Percentiles rank a stretch among this genome's conserved stretches.
Evolutionary conservation across 805 yeast species (phyloP).

Genomic region (Candida easanensis): DNA sequence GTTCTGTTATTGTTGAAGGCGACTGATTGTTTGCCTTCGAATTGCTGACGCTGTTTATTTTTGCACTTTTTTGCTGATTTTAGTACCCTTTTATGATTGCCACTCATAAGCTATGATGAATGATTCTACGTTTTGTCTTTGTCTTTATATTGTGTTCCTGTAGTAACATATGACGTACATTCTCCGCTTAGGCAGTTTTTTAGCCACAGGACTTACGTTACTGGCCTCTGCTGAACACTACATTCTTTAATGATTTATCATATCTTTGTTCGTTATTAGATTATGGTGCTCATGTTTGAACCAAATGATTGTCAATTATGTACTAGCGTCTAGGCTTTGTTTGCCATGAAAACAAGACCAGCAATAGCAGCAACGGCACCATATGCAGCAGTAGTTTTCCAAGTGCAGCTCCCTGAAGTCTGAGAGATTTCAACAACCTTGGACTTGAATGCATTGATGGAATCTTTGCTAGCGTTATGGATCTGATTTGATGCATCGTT

Average conservation of each 20-base stretch:
- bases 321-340: slow-evolving; percentile 6
- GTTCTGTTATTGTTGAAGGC: slow-evolving; percentile 7
- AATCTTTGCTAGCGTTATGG: slow-evolving; percentile 13
- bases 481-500: slow-evolving; percentile 3
- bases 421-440: slow-evolving; percentile 15
- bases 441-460: slow-evolving; percentile 18
- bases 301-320: background rate
- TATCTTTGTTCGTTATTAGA: background rate
- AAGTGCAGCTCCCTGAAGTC: background rate
- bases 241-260: background rate
- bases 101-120: too few species aligned
- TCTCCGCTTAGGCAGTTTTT: too few species aligned
- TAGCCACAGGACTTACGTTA: too few species aligned
- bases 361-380: slow-evolving; percentile 6
- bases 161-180: too few species aligned
- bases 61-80: background rate
- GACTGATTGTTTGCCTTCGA: background rate
- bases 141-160: too few species aligned
- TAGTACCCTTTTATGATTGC: background rate
- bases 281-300: background rate
- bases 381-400: slow-evolving; percentile 7
- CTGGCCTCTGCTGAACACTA: background rate
- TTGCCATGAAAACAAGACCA: slow-evolving; percentile 1
- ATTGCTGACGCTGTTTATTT: background rate
- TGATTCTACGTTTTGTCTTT: too few species aligned